Conservation (phyloP, 2,329 filamentous ascomycete species). For the Nothophaeocryptopus gaeumannii region DNA sequence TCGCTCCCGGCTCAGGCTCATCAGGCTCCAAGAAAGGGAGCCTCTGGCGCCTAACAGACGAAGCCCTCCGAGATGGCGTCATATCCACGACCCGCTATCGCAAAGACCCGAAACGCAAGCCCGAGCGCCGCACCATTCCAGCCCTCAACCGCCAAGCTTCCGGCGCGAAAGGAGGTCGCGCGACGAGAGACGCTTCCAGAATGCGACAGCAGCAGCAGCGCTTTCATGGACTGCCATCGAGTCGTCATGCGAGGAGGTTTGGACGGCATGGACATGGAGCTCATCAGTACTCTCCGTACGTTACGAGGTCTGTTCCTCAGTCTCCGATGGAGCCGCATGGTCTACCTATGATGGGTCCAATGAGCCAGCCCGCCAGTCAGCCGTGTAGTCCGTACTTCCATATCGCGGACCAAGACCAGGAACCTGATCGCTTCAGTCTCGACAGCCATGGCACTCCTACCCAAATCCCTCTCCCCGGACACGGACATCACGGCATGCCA, state of each 20-base stretch:
- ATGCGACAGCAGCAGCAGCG: slow-evolving; percentile 20
- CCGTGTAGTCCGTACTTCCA: slow-evolving; percentile 14
- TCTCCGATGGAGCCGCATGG: slow-evolving; percentile 2
- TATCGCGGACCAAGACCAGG: slow-evolving; percentile 6
- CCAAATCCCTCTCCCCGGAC: background rate
- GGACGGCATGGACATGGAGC: slow-evolving; percentile 3
- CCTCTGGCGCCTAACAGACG: slow-evolving; percentile 73
- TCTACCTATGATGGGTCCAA: background rate
- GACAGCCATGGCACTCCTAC: background rate
- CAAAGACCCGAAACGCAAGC: slow-evolving; percentile 47
- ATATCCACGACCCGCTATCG: slow-evolving; percentile 73
- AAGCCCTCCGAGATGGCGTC: slow-evolving; percentile 68
- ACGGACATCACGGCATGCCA: background rate
- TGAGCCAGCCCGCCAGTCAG: slow-evolving; percentile 5
- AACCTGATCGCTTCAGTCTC: slow-evolving; percentile 2
- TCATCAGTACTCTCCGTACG: slow-evolving; percentile 8
- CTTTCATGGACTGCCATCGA: slow-evolving; percentile 2
- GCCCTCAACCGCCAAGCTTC: slow-evolving; percentile 44
- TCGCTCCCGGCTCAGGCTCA: slow-evolving; percentile 38
- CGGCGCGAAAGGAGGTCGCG: slow-evolving; percentile 46
- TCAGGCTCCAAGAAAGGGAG: slow-evolving; percentile 63
- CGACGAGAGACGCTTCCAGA: slow-evolving; percentile 35
- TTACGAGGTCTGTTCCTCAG: slow-evolving; percentile 9
- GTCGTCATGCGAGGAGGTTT: slow-evolving; percentile 9
- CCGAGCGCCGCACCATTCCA: slow-evolving; percentile 27